Evolutionary conservation across 345 rosid species (phyloP).

Genomic region (Excoecaria agallocha): DNA sequence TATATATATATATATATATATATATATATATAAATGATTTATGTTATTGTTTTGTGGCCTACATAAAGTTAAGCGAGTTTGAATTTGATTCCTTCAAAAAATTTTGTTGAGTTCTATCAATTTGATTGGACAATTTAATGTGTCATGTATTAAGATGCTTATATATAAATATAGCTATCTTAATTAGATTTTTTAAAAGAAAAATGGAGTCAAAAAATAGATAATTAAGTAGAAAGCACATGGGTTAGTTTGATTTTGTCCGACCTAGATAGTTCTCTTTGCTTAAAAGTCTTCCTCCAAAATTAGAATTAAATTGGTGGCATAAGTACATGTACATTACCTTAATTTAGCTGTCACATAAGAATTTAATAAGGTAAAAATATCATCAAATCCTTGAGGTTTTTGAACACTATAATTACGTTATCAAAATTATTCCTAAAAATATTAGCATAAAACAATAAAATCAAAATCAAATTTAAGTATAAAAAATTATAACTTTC

Average conservation of each 20-base stretch:
- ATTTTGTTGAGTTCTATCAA: background rate
- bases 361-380: too few species aligned
- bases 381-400: too few species aligned
- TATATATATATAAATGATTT: background rate
- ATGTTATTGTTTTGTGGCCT: background rate
- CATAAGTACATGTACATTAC: background rate
- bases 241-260: background rate
- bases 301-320: background rate
- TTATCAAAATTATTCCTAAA: too few species aligned
- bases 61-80: background rate
- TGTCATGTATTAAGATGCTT: too few species aligned
- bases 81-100: background rate
- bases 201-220: background rate
- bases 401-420: too few species aligned
- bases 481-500: too few species aligned
- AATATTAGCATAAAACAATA: too few species aligned
- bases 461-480: too few species aligned
- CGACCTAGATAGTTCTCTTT: background rate
- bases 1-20: too few species aligned
- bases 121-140: background rate
- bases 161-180: too few species aligned
- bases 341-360: too few species aligned
- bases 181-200: too few species aligned
- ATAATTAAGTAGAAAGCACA: background rate
- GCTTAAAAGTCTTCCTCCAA: slow-evolving; percentile 9